Evolutionary conservation across 2,329 filamentous ascomycete species (phyloP).

Genomic region (Beauveria bassiana): DNA sequence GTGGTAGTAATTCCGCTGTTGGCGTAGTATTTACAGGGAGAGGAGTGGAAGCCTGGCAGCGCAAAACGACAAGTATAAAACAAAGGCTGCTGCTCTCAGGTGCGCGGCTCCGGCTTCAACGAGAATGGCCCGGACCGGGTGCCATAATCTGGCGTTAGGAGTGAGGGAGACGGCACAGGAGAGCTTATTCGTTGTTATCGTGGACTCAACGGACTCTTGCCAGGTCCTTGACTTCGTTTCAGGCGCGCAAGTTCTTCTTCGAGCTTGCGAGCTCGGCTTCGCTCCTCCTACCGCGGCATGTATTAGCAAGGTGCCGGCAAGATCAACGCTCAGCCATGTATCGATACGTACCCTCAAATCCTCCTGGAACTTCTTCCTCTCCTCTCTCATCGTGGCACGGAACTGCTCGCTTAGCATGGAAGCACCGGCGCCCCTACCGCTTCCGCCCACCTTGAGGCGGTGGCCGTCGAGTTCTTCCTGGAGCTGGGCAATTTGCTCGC

Average conservation of each 20-base stretch:
- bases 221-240: conserved; percentile 33
- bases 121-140: background rate
- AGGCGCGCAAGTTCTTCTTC: conserved; percentile 43
- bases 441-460: conserved; percentile 34
- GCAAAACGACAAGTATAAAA: background rate
- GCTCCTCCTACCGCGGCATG: conserved; percentile 37
- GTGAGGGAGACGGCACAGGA: conserved; percentile 6
- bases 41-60: background rate
- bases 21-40: background rate
- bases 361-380: conserved; percentile 50
- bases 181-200: conserved; percentile 16
- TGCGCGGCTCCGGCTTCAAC: background rate
- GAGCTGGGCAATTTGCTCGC: conserved; percentile 31
- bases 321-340: background rate
- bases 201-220: conserved; percentile 37
- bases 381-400: conserved; percentile 47
- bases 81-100: background rate
- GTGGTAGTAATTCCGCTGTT: background rate
- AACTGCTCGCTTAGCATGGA: conserved; percentile 50
- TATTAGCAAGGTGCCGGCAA: conserved; percentile 19
- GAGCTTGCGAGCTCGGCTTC: conserved; percentile 36
- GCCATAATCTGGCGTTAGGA: conserved; percentile 6
- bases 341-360: conserved; percentile 38
- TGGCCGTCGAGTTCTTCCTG: conserved; percentile 46
- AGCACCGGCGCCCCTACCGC: conserved; percentile 33